Evolutionary conservation across 1,284 basidiomycete genomes (phyloP).

Genomic region (Agroathelia rolfsii): DNA sequence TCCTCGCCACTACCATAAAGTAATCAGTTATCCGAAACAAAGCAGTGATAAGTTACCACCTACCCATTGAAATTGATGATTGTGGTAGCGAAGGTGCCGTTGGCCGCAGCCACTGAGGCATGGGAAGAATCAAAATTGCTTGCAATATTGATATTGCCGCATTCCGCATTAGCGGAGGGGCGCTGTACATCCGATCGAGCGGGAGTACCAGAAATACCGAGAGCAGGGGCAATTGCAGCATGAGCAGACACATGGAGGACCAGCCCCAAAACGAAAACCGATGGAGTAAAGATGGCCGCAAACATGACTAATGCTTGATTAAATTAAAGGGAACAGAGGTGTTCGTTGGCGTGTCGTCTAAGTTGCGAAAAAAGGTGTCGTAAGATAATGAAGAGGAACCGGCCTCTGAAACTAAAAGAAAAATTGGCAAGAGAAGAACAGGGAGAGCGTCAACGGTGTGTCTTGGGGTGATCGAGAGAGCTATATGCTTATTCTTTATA

Average conservation of each 20-base stretch:
- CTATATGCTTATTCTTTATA: too few species aligned
- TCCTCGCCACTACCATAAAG: conserved; percentile 27
- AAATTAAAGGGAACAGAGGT: too few species aligned
- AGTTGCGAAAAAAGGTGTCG: too few species aligned
- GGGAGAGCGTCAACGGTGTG: too few species aligned
- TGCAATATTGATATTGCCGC: conserved; percentile 36
- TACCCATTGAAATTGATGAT: conserved; percentile 43
- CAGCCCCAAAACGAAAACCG: conserved; percentile 23
- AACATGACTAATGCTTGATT: conserved; percentile 25
- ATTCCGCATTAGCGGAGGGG: conserved; percentile 28
- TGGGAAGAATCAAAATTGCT: conserved; percentile 31
- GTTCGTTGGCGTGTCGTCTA: too few species aligned
- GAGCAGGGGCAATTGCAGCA: conserved; percentile 33
- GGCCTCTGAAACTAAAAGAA: too few species aligned
- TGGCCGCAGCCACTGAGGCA: conserved; percentile 28
- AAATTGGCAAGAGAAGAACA: too few species aligned
- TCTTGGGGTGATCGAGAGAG: too few species aligned
- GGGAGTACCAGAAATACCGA: conserved; percentile 34
- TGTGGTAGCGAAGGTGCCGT: conserved; percentile 33
- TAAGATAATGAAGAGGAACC: too few species aligned
- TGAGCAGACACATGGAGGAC: conserved; percentile 32
- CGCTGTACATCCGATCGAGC: conserved; percentile 35
- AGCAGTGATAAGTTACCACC: conserved; percentile 12
- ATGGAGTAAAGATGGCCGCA: conserved; percentile 21
- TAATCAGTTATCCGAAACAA: conserved; percentile 2